These are phyloP conservation scores for Piper betle DNA, from an alignment of 164 flowering plant species.

Conservation along the genomic window DNA sequence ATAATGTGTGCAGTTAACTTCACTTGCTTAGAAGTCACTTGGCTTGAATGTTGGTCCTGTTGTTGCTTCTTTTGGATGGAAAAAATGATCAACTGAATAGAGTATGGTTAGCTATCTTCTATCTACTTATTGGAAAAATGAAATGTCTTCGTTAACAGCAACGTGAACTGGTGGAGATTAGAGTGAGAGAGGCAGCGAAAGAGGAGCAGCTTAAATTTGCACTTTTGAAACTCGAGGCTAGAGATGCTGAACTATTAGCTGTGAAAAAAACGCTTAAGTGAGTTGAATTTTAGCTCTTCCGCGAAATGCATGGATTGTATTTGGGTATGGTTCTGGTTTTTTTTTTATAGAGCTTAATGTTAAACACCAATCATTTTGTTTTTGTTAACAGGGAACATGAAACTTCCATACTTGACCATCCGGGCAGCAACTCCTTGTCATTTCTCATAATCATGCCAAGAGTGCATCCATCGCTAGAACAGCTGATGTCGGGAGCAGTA, in stretches of 20 bases:
- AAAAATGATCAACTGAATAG: not conserved
- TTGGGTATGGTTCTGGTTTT: not conserved
- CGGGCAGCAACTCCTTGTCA: constrained; percentile 10
- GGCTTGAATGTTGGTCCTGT: not conserved
- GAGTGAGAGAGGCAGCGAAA: constrained; percentile 38
- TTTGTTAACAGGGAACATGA: constrained; percentile 22
- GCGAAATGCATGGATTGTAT: not conserved
- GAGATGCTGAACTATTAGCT: constrained; percentile 15
- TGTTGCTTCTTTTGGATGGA: not conserved
- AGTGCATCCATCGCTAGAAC: constrained; percentile 3
- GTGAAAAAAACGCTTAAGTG: too few species aligned
- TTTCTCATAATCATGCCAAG: constrained; percentile 10
- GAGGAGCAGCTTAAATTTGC: constrained; percentile 31
- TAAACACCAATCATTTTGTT: too few species aligned
- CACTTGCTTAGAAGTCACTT: not conserved
- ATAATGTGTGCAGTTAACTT: too few species aligned
- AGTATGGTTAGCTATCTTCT: not conserved
- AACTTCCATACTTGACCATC: constrained; percentile 9
- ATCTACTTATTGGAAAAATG: not conserved
- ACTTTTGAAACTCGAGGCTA: constrained; percentile 16
- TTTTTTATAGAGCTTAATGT: not conserved
- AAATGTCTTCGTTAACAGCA: constrained; percentile 27
- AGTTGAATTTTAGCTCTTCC: too few species aligned
- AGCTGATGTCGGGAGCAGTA: constrained; percentile 4
- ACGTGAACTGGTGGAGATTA: constrained; percentile 39